Evolutionary conservation across 257 asterid genomes (phyloP), one percentile per base, ranked within the genome.

Genomic region (Cruciata laevipes): DNA sequence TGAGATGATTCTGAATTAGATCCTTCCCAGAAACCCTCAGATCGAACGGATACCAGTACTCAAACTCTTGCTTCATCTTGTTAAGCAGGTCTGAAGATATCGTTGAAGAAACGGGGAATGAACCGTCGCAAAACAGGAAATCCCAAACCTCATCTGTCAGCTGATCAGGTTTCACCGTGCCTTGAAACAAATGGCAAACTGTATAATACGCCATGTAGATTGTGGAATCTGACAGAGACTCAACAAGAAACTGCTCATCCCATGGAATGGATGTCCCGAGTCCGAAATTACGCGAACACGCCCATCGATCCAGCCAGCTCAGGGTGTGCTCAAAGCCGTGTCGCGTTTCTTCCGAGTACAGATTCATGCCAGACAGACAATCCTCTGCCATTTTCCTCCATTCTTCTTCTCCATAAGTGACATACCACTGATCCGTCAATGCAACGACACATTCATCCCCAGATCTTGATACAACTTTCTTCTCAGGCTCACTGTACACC

Each of bases 361-460:
- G 82, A 69, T 82, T 86, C 97, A 93, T 93, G 73, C 79, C 74
- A 73, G 91, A 82, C 72, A 93, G 77, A 76, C 99, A 93, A 66
- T 88, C 89, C 80, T 89, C 97, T 1, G 97, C 83, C 20, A 80
- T 76, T 40, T 84, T 83, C 79, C 51, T 85, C 98, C 97, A 93
- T 76, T 88, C 94, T 63, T 77, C 47, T 75, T 90, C 98, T 42
- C 97, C 97, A 56, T 90, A 93, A 11, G 84, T 88, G 67, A 88
- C 77, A 79, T 90, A 93, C 98, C 98, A 88, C 68, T 93, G 97
- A 75, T 93, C 98, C 52, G 97, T 90, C 85, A 93, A 86, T 27
- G 97, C 97, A 66, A 93, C 97, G n/a, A 93, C 94, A 57, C 98
- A 93, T 78, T 93, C 98, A 68, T 93, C 98, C 42, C 98, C 97